Evolutionary conservation across 306 rosid genomes (phyloP), one percentile per base, ranked within the genome.

Genomic region (Boehmeria nivea): DNA sequence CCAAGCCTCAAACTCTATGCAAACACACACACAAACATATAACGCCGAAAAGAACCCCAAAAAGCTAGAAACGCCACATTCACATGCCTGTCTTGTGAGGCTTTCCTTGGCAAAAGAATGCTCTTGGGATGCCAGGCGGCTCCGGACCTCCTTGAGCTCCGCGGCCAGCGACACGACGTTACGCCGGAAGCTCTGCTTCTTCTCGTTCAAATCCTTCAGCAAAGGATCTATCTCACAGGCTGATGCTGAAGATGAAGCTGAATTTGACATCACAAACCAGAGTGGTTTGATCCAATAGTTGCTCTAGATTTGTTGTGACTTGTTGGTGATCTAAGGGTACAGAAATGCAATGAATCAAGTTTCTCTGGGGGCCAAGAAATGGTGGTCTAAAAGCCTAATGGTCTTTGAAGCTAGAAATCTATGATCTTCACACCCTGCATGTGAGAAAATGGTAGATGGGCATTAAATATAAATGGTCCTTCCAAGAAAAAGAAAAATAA

Each of bases 81-180:
- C 18, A 31, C 71, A 60, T 73, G 75, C 99, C 89, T 88, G 83
- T 81, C 99, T 85, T 11, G 95, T 83, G 59, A 63, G 57, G 40
- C 80, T 36, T 72, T 93, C 99, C 57, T 67, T 81, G 19, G 64
- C 90, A 70, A 75, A 85, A 1, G 87, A 75, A 62, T 85, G 79
- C 69, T 88, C 99, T 51, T 88, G 86, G n/a, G 76, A 75, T 2
- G 96, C 82, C 27, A 93, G 67, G 38, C 99, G 94, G 66, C 63
- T 54, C 33, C 95, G 71, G 17, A 83, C 94, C 65, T 79, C 95
- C 72, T 93, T 93, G 83, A 93, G 78, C 77, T 93, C 99, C 2
- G 78, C 68, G 3, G 99, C 99, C 46, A 93, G 68, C 0, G 94
- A 93, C 73, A 81, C 95, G 22, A 93, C 99, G 71, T 88, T 87